A percentile compares a stretch with the other conserved stretches of the same genome.
These are phyloP conservation scores for Pestalotiopsis sp. DNA, from an alignment of 2,329 filamentous ascomycete genomes.

Conservation along the genomic window DNA sequence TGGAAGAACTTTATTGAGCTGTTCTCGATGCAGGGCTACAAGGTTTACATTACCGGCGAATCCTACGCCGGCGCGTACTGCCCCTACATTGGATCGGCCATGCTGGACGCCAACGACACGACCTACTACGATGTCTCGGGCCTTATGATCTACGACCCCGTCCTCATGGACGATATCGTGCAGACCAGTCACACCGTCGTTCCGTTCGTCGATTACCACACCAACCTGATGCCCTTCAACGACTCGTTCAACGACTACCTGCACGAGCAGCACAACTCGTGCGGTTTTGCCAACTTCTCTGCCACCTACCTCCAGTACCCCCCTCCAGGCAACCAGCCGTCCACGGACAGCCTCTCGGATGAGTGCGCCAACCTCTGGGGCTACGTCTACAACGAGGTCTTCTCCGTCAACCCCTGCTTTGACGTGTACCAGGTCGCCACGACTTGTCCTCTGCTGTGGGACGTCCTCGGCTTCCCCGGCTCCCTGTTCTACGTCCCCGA, in stretches of 20 bases:
- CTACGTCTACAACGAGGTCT: conserved; percentile 51
- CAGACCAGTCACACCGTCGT: conserved; percentile 47
- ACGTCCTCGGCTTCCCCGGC: conserved; percentile 60
- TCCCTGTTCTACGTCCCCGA: conserved; percentile 63
- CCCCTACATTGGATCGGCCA: conserved; percentile 57
- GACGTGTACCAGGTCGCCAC: conserved; percentile 69
- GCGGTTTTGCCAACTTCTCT: conserved; percentile 60
- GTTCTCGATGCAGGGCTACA: conserved; percentile 54
- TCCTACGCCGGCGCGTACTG: conserved; percentile 57
- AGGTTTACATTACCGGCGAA: conserved; percentile 58
- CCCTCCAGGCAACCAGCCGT: conserved; percentile 57
- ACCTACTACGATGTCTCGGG: conserved; percentile 55
- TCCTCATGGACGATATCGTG: conserved; percentile 52
- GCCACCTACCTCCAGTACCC: conserved; percentile 63
- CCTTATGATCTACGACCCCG: conserved; percentile 67
- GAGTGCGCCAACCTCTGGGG: conserved; percentile 57
- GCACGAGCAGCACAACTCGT: conserved; percentile 50
- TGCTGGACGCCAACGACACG: conserved; percentile 48
- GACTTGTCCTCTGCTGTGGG: conserved; percentile 69
- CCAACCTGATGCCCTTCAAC: conserved; percentile 58
- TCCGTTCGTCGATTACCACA: conserved; percentile 58
- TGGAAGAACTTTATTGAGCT: conserved; percentile 62
- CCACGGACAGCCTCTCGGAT: conserved; percentile 40
- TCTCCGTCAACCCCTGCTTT: conserved; percentile 67
- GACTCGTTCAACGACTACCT: conserved; percentile 57